Evolutionary conservation across 768 basidiomycete genomes (phyloP), one percentile per base, ranked within the genome.

Genomic region (Psilocybe cubensis): DNA sequence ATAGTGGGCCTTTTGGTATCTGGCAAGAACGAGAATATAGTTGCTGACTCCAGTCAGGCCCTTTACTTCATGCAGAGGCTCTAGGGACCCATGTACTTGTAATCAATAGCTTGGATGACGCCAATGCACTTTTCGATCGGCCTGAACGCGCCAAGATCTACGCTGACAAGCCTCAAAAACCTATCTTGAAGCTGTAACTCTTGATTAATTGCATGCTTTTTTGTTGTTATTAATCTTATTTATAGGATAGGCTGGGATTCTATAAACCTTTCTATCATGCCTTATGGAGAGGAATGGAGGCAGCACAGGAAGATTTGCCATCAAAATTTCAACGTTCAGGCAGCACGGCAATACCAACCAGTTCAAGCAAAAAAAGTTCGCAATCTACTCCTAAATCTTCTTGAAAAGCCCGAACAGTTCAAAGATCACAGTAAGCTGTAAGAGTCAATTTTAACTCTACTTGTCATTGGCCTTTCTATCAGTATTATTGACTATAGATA

Each of bases 71-170:
- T 25, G 33, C 38, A 3, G 51, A 38, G 14, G 51, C 35, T 14
- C 20, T 52, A 2, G 56, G 56, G 4, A 62, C 62, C n/a, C 66
- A 68, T 31, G 54, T 68, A 8, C 47, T 72, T 7, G 51, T 71
- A 11, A 48, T 72, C 21, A 73, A 73, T 54, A 58, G 60, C 1
- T 21, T 55, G n/a, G 55, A 72, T 45, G 60, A 58, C 33, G 59
- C 54, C 2, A 46, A 31, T 18, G 42, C 45, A 17, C 6, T 66
- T 8, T 65, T 82, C 8, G 80, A 82, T 59, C 35, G 35, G 7
- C 35, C 35, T 38, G 80, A 77, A 53, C 73, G 79, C 23, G 78
- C 78, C 0, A 69, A 75, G 0, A 78, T 77, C 18, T 82, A 81
- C 45, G 79, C 76, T 11, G 77, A 75, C 49, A 72, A 80, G 2